Evolutionary conservation across 441 rosid genomes (phyloP), one percentile per base, ranked within the genome.

Genomic region (Oxalis stricta): DNA sequence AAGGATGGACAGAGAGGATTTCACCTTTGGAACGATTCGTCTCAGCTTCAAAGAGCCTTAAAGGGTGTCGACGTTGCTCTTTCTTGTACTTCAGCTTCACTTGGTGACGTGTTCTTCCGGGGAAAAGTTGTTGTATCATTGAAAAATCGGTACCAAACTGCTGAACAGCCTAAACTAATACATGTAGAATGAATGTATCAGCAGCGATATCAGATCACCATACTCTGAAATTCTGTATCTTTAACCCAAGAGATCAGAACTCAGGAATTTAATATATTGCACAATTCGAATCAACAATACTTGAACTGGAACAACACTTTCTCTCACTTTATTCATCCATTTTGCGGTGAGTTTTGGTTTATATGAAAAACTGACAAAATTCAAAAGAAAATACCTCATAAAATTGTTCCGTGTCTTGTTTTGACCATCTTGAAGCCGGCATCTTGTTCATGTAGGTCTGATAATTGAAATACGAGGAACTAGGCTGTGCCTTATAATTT

Each of bases 131-230:
- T 62, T 75, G 82, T 44, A 85, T 68, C 84, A 85, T 64, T 8
- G 84, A 69, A 28, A 89, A 69, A 66, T 85, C 92, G 38, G 86
- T 79, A 34, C 98, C 96, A 57, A 89, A 89, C 64, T 85, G 86
- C 38, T 34, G 69, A 50, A 88, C 45, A 33, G 85, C 93, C 97
- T 84, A 60, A 46, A 49, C n/a, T n/a, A n/a, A 45, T 18, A 43
- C 17, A 47, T 5, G 22, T 31, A 20, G 10, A 13, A 15, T 44
- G 18, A 18, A 26, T 18, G 22, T n/a, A n/a, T n/a, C n/a, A n/a
- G n/a, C n/a, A n/a, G n/a, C n/a, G n/a, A n/a, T n/a, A n/a, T n/a
- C n/a, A n/a, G n/a, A n/a, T n/a, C n/a, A n/a, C n/a, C n/a, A n/a
- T n/a, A n/a, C n/a, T n/a, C n/a, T n/a, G n/a, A n/a, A n/a, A n/a